These are phyloP conservation scores for Cyberlindnera lachancei DNA, from an alignment of 805 yeast genomes.

Conservation along the genomic window DNA sequence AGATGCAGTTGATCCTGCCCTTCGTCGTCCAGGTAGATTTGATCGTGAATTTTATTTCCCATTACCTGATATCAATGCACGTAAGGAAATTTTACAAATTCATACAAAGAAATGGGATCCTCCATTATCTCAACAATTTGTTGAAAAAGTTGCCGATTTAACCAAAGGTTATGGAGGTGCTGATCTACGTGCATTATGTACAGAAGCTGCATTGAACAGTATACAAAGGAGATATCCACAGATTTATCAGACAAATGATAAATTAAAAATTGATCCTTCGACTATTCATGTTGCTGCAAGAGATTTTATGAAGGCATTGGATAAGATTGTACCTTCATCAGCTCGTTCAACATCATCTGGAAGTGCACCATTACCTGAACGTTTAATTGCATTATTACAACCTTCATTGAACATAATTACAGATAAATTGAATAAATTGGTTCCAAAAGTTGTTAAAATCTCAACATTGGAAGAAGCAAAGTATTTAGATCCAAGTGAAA, in stretches of 20 bases:
- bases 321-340: constrained; percentile 86
- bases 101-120: constrained; percentile 91
- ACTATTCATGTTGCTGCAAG: constrained; percentile 66
- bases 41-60: constrained; percentile 97
- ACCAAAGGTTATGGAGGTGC: constrained; percentile 99
- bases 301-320: constrained; percentile 82
- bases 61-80: constrained; percentile 72
- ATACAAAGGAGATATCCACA: constrained; percentile 93
- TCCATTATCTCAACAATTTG: constrained; percentile 48
- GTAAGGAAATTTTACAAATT: constrained; percentile 71
- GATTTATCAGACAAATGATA: constrained; percentile 70
- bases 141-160: constrained; percentile 60
- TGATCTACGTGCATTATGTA: constrained; percentile 86
- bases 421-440: constrained; percentile 40
- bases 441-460: constrained; percentile 53
- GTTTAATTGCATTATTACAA: constrained; percentile 57
- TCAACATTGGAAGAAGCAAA: constrained; percentile 63
- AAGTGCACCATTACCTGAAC: constrained; percentile 74
- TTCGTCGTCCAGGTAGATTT: constrained; percentile 94
- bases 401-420: constrained; percentile 40
- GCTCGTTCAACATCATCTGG: constrained; percentile 72
- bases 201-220: constrained; percentile 90
- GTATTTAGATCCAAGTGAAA: constrained; percentile 49
- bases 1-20: constrained; percentile 96
- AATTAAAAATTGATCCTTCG: constrained; percentile 64